phyloP scores from a whole-genome alignment of 768 basidiomycete genomes.

The Chalciporus pseudorubinellus region DNA sequence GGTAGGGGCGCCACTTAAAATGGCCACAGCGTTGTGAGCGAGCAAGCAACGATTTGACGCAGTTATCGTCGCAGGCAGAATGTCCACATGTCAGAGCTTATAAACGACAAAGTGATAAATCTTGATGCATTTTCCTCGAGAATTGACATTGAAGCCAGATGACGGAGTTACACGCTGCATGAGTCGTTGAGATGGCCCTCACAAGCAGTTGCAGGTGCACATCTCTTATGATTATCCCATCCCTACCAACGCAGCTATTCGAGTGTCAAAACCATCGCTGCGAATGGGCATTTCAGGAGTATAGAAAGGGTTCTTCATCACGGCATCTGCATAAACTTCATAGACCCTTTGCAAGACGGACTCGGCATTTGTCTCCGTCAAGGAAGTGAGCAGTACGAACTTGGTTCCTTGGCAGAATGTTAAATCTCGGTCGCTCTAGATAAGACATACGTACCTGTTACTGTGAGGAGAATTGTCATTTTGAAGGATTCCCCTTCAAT shows the following conservation, averaged over 20 bases:
- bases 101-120: neutral
- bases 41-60: neutral
- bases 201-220: neutral
- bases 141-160: neutral
- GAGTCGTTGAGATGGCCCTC: neutral
- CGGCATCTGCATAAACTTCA: conserved; percentile 90
- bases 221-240: conserved; percentile 26
- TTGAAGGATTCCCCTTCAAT: conserved; percentile 97
- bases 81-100: too few relatives aligned
- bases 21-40: neutral
- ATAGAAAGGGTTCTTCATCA: conserved; percentile 99
- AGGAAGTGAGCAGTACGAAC: conserved; percentile 87
- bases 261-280: conserved; percentile 80
- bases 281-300: conserved; percentile 99
- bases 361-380: conserved; percentile 69
- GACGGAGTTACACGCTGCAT: neutral
- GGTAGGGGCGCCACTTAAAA: neutral
- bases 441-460: conserved; percentile 63
- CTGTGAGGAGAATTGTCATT: conserved; percentile 85
- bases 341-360: conserved; percentile 80
- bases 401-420: conserved; percentile 69
- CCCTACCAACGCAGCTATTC: conserved; percentile 61
- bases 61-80: neutral
- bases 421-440: neutral
- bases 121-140: neutral